phyloP scores from a whole-genome alignment of 352 stramenopile species.

The Plasmopara muralis region DNA sequence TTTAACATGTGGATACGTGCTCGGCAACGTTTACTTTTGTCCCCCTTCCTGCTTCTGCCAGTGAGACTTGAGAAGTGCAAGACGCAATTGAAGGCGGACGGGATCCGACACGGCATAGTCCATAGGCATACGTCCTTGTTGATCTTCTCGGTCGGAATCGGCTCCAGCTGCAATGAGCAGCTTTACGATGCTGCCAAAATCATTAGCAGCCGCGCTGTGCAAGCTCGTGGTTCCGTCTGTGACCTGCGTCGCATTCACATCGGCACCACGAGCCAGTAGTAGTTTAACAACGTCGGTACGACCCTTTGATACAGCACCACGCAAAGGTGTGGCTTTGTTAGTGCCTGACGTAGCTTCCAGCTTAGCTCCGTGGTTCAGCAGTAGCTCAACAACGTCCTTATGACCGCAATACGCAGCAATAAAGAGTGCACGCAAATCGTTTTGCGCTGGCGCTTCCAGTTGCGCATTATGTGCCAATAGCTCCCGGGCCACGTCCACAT shows the following conservation, averaged over 20 bases:
- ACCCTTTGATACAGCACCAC: slow-evolving; percentile 38
- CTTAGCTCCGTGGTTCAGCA: slow-evolving; percentile 35
- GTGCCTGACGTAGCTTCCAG: slow-evolving; percentile 34
- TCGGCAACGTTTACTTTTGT: slow-evolving; percentile 5
- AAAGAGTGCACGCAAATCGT: slow-evolving; percentile 38
- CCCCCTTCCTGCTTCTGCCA: slow-evolving; percentile 35
- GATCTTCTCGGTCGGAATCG: slow-evolving; percentile 32
- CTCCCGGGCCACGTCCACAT: slow-evolving; percentile 32
- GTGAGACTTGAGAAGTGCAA: slow-evolving; percentile 47
- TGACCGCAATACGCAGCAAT: slow-evolving; percentile 49
- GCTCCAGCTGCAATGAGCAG: slow-evolving; percentile 28
- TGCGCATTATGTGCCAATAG: slow-evolving; percentile 36
- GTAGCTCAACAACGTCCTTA: slow-evolving; percentile 31
- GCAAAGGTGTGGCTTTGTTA: slow-evolving; percentile 42
- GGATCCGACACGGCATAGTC: slow-evolving; percentile 40
- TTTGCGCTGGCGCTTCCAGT: slow-evolving; percentile 38
- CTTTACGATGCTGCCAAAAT: slow-evolving; percentile 33
- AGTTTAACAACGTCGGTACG: slow-evolving; percentile 29
- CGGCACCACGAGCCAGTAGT: slow-evolving; percentile 32
- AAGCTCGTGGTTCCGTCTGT: slow-evolving; percentile 40
- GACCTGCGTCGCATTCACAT: slow-evolving; percentile 35
- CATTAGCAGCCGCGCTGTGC: slow-evolving; percentile 42
- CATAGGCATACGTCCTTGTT: slow-evolving; percentile 29
- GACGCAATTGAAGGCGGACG: slow-evolving; percentile 39
- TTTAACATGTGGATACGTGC: slow-evolving; percentile 21